Conservation (phyloP, 805 yeast genomes). For the Kuraishia piskuri region DNA sequence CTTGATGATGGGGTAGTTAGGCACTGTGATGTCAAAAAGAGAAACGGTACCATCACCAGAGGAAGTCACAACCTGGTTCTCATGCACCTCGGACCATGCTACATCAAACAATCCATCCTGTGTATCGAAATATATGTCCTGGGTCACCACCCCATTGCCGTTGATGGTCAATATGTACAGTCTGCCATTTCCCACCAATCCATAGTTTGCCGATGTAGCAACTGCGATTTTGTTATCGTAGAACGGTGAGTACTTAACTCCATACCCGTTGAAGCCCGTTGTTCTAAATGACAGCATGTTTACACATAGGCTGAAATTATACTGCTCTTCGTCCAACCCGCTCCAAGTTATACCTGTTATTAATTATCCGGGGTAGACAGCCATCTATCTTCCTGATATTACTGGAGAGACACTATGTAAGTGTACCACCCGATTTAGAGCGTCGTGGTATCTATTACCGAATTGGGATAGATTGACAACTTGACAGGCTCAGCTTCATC, state of each 20-base stretch:
- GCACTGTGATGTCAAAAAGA: conserved; percentile 65
- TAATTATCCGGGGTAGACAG: background rate
- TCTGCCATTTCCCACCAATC: conserved; percentile 90
- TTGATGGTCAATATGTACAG: conserved; percentile 62
- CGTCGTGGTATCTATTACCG: background rate
- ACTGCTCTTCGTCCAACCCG: no score
- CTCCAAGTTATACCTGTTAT: no score
- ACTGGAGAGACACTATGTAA: background rate
- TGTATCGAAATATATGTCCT: conserved; percentile 63
- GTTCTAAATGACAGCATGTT: conserved; percentile 68
- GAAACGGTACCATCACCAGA: conserved; percentile 89
- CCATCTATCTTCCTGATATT: background rate
- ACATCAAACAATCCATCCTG: conserved; percentile 89
- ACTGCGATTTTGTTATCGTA: conserved; percentile 86
- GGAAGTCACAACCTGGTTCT: conserved; percentile 74
- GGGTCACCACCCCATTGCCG: conserved; percentile 51
- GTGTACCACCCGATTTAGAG: background rate
- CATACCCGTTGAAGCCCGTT: conserved; percentile 78
- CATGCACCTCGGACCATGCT: conserved; percentile 88
- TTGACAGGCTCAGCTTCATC: no score
- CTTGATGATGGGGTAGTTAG: conserved; percentile 63
- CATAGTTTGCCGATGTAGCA: conserved; percentile 87
- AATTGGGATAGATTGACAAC: no score
- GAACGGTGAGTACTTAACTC: conserved; percentile 84
- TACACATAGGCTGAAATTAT: no score